Evolutionary conservation across 2,329 filamentous ascomycete species (phyloP).

Genomic region (Paracorniculantispora psalliotae): DNA sequence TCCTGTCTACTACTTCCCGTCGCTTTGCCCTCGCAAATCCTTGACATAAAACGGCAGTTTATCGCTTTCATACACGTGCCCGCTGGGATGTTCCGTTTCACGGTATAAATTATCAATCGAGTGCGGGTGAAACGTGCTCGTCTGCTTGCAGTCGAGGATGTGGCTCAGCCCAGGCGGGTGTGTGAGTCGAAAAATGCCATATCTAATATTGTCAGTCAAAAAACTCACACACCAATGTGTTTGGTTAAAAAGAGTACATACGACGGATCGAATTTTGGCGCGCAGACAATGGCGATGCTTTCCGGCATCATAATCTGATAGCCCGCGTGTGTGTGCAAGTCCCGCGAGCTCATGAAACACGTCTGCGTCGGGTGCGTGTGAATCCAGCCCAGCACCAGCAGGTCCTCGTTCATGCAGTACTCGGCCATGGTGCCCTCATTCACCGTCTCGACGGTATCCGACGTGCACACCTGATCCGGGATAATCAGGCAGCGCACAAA

Average conservation of each 20-base stretch:
- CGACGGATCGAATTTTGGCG: conserved; percentile 73
- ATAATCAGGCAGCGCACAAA: conserved; percentile 88
- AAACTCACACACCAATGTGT: too few relatives aligned
- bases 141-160: conserved; percentile 73
- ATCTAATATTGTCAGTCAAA: too few relatives aligned
- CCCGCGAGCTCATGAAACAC: conserved; percentile 94
- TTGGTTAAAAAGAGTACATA: conserved; percentile 52
- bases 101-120: conserved; percentile 68
- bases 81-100: conserved; percentile 59
- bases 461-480: conserved; percentile 82
- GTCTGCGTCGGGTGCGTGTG: conserved; percentile 96
- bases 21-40: conserved; percentile 39
- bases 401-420: conserved; percentile 77
- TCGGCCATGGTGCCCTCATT: conserved; percentile 83
- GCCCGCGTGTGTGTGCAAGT: conserved; percentile 87
- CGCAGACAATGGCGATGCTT: conserved; percentile 94
- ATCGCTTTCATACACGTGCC: conserved; percentile 65
- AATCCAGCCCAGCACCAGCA: conserved; percentile 92
- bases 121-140: conserved; percentile 79
- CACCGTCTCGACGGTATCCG: conserved; percentile 90
- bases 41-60: conserved; percentile 57
- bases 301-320: conserved; percentile 97
- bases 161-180: conserved; percentile 85
- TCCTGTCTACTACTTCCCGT: neutral
- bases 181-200: conserved; percentile 88